These are phyloP conservation scores for Earliella scabrosa DNA, from an alignment of 1,284 basidiomycete species.

Conservation along the genomic window DNA sequence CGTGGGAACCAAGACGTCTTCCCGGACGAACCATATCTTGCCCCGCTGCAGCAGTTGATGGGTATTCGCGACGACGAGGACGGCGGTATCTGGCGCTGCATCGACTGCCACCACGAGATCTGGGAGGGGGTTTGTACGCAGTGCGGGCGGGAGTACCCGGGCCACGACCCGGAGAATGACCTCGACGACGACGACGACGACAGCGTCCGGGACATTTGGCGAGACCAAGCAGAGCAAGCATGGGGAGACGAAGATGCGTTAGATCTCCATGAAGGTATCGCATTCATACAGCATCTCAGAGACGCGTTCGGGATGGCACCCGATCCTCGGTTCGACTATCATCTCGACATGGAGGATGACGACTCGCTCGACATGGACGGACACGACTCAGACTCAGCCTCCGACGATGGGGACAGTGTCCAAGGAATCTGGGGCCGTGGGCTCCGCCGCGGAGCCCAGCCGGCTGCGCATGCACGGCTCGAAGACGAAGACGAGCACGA, in stretches of 20 bases:
- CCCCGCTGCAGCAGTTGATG: constrained; percentile 42
- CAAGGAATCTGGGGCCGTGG: too few relatives aligned
- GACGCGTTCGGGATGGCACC: background rate
- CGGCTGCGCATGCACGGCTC: background rate
- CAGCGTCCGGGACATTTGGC: background rate
- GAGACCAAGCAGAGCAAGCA: constrained; percentile 13
- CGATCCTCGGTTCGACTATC: background rate
- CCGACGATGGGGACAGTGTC: too few relatives aligned
- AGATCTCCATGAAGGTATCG: background rate
- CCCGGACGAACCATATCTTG: constrained; percentile 21
- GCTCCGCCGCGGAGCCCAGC: background rate
- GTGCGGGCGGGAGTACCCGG: constrained; percentile 62
- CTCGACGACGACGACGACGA: constrained; percentile 11
- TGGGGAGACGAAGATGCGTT: constrained; percentile 9
- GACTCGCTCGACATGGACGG: background rate
- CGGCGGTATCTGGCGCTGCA: constrained; percentile 71
- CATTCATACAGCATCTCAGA: background rate
- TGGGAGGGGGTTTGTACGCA: constrained; percentile 62
- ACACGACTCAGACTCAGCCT: too few relatives aligned
- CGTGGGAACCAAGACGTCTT: constrained; percentile 14
- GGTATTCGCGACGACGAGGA: constrained; percentile 75
- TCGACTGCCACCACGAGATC: constrained; percentile 77
- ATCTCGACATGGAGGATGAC: background rate
- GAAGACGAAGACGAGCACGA: constrained; percentile 27
- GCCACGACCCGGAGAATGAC: constrained; percentile 39